These are phyloP conservation scores for Pseudopediastrum boryanum DNA, from an alignment of 139 green algal genomes.

Conservation along the genomic window DNA sequence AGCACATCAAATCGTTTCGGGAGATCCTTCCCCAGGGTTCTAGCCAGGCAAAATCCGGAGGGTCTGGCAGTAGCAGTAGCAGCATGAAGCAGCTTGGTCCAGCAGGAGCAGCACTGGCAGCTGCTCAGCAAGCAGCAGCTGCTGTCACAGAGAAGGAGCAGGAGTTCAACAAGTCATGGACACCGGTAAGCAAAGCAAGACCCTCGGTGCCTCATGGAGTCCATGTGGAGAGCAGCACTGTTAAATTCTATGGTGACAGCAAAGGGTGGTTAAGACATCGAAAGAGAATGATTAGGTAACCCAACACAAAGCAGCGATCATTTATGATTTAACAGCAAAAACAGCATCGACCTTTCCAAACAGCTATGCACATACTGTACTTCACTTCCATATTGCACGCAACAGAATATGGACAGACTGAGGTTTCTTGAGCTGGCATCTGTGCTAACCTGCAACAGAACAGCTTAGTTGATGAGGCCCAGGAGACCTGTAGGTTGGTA, in stretches of 20 bases:
- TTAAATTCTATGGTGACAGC: background rate
- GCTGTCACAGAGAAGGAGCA: background rate
- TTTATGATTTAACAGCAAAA: background rate
- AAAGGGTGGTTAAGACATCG: background rate
- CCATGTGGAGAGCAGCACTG: background rate
- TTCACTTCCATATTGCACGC: no score
- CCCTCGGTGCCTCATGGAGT: no score
- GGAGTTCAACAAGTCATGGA: conserved; percentile 29
- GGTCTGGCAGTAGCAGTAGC: background rate
- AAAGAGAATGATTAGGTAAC: no score
- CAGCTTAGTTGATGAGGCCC: no score
- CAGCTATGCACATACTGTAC: background rate
- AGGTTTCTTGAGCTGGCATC: no score
- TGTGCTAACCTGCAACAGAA: no score
- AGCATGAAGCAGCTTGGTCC: conserved; percentile 17
- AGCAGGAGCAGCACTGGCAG: conserved; percentile 14
- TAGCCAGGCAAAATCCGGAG: background rate
- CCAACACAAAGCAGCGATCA: background rate
- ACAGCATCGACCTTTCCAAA: background rate
- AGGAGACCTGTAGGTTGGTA: no score
- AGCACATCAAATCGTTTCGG: conserved; percentile 43
- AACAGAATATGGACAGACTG: no score
- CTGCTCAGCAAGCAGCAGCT: background rate
- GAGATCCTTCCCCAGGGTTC: conserved; percentile 10
- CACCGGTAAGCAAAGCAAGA: conserved; percentile 20